Conservation (phyloP, 352 stramenopile genomes). For the Phytophthora podocarpi region DNA sequence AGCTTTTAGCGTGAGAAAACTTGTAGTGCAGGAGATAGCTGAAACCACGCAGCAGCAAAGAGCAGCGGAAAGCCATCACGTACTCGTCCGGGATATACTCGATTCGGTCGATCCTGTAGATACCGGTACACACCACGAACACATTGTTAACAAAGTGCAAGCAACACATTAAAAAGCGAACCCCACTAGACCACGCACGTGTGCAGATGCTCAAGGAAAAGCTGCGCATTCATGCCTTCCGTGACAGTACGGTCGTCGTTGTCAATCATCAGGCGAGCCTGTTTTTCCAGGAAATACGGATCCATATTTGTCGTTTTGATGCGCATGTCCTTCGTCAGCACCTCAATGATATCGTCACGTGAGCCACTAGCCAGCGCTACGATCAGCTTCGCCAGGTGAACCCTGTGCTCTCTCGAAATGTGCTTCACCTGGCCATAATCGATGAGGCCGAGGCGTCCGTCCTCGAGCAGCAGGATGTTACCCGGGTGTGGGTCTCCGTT, state of each 20-base stretch:
- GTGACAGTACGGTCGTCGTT: conserved; percentile 82
- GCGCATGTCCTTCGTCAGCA: conserved; percentile 81
- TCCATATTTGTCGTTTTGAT: conserved; percentile 78
- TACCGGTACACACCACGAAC: conserved; percentile 1
- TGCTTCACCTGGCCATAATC: conserved; percentile 94
- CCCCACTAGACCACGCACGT: conserved; percentile 43
- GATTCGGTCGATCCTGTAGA: conserved; percentile 74
- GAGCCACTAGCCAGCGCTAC: conserved; percentile 77
- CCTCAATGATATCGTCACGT: conserved; percentile 75
- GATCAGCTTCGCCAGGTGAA: conserved; percentile 85
- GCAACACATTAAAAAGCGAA: background rate
- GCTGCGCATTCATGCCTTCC: conserved; percentile 84
- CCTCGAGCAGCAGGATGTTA: conserved; percentile 91
- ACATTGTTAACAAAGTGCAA: conserved; percentile 2
- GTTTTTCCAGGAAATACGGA: conserved; percentile 85
- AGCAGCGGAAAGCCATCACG: conserved; percentile 88
- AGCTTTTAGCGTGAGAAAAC: conserved; percentile 86
- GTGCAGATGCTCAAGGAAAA: conserved; percentile 87
- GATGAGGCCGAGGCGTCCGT: conserved; percentile 90
- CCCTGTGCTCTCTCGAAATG: conserved; percentile 65
- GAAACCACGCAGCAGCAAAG: conserved; percentile 84
- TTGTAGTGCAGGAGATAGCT: conserved; percentile 87
- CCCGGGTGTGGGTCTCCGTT: conserved; percentile 92
- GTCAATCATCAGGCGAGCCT: conserved; percentile 87
- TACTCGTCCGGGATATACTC: conserved; percentile 86